Percentiles rank a stretch among this genome's conserved stretches.
Conservation (phyloP, 352 stramenopile genomes). For the Phytophthora pistaciae region DNA sequence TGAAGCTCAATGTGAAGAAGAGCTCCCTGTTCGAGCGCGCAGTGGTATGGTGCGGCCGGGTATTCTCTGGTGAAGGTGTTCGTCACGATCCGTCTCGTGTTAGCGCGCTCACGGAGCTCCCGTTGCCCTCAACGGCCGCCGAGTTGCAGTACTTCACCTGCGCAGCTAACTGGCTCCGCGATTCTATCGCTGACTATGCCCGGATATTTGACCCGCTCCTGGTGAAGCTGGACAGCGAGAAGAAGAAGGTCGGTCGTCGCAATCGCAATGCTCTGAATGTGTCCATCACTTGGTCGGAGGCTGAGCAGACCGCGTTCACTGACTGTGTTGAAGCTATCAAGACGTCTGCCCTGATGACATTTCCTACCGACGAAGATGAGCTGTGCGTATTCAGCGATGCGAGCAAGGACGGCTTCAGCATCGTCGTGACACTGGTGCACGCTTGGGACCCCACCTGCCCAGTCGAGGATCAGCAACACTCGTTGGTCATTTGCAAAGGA, state of each 20-base stretch:
- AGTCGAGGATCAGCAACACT: slow-evolving; percentile 19
- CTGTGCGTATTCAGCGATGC: slow-evolving; percentile 12
- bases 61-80: neutral
- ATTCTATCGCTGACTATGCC: slow-evolving; percentile 29
- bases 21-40: neutral
- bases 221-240: slow-evolving; percentile 5
- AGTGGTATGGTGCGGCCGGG: neutral
- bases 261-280: slow-evolving; percentile 17
- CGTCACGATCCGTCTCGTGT: neutral
- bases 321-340: neutral
- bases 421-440: neutral
- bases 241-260: slow-evolving; percentile 10
- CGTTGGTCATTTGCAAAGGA: slow-evolving; percentile 19
- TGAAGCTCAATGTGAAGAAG: neutral
- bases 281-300: neutral
- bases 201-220: slow-evolving; percentile 14
- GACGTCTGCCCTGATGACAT: slow-evolving; percentile 10
- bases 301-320: slow-evolving; percentile 1
- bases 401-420: neutral
- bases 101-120: slow-evolving; percentile 9
- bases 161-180: slow-evolving; percentile 23
- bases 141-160: slow-evolving; percentile 34
- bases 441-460: neutral
- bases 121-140: slow-evolving; percentile 6
- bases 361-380: neutral